A percentile compares a stretch with the other conserved stretches of the same genome.
These are phyloP conservation scores for Fusarium oligoseptatum DNA, from an alignment of 2,329 filamentous ascomycete species.

Conservation along the genomic window DNA sequence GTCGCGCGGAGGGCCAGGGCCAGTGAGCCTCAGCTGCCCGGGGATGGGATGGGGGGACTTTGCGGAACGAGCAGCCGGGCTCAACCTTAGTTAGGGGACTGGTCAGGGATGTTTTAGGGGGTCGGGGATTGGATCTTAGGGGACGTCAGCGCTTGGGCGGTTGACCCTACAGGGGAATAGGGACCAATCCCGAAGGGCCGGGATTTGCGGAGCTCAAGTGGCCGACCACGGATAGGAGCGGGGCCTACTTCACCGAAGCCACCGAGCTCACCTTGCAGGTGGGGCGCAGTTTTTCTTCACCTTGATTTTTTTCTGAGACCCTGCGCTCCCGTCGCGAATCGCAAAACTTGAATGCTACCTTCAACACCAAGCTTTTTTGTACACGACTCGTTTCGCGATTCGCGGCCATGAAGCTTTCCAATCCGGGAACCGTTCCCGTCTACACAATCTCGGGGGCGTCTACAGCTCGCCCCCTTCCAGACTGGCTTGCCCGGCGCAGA, in stretches of 20 bases:
- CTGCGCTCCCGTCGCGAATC: conserved; percentile 4
- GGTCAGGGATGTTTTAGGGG: conserved; percentile 24
- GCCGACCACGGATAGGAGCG: conserved; percentile 15
- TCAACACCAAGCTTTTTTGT: conserved; percentile 32
- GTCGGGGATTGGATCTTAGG: conserved; percentile 16
- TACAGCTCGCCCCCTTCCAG: conserved; percentile 87
- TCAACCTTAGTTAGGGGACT: conserved; percentile 7
- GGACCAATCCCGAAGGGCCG: conserved; percentile 19
- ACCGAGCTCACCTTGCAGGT: conserved; percentile 40
- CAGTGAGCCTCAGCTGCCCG: conserved; percentile 30
- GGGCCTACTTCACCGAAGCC: conserved; percentile 34
- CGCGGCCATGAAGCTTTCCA: conserved; percentile 80
- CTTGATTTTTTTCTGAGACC: conserved; percentile 48
- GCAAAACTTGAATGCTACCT: conserved; percentile 35
- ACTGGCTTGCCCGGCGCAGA: conserved; percentile 92
- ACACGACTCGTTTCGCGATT: conserved; percentile 19
- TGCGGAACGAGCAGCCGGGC: conserved; percentile 2
- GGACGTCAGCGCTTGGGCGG: conserved; percentile 31
- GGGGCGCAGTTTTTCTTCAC: conserved; percentile 46
- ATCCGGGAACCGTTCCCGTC: conserved; percentile 85
- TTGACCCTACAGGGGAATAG: conserved; percentile 19
- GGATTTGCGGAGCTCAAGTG: conserved; percentile 16
- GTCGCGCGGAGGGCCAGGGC: conserved; percentile 42
- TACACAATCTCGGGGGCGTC: conserved; percentile 96
- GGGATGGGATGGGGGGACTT: conserved; percentile 16